Evolutionary conservation across 2,329 filamentous ascomycete species (phyloP), one percentile per base, ranked within the genome.

Genomic region (Fusarium sp.): DNA sequence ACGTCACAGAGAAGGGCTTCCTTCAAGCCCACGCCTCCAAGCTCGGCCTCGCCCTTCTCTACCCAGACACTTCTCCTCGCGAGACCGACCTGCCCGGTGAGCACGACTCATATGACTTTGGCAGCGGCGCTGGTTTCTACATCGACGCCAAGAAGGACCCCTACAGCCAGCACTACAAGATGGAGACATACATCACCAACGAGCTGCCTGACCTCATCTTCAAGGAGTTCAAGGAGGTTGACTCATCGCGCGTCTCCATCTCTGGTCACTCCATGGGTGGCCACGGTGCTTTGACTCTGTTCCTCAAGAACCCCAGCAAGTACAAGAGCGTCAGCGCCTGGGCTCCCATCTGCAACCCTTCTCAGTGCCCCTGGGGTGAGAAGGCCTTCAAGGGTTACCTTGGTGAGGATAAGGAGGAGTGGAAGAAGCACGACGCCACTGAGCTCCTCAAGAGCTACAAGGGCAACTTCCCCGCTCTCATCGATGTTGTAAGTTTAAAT

Each of bases 191-290:
- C 84, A 87, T 99, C 72, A 91, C 92, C n/a, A 81, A 87, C 57
- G 96, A 99, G 82, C 89, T 99, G n/a, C 95, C 94, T 1, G 83
- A 85, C 18, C 84, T 90, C 2, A 86, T 98, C 25, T 97, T 94
- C 80, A 80, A 81, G 30, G 86, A 88, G 27, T 97, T 94, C 82
- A 84, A 87, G 30, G 86, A 80, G 73, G 84, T 99, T 30, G 95
- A 98, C 80, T 77, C 81, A 1, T 81, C 76, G 29, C 86, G 91
- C 43, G 90, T 98, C 58, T 92, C 91, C 80, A 96, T 99, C 76
- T 93, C 93, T 43, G 96, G 96, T 8, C 96, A 99, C 84, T 94
- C 91, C 75, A 99, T 99, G 96, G 96, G 96, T 72, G 96, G 96
- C 0, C 96, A 99, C 81, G 96, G 96, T 69, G 96, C 96, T 46